A percentile compares a stretch with the other conserved stretches of the same genome.
Conservation (phyloP, 805 yeast genomes). For the Yamadazyma paraphyllophila region DNA sequence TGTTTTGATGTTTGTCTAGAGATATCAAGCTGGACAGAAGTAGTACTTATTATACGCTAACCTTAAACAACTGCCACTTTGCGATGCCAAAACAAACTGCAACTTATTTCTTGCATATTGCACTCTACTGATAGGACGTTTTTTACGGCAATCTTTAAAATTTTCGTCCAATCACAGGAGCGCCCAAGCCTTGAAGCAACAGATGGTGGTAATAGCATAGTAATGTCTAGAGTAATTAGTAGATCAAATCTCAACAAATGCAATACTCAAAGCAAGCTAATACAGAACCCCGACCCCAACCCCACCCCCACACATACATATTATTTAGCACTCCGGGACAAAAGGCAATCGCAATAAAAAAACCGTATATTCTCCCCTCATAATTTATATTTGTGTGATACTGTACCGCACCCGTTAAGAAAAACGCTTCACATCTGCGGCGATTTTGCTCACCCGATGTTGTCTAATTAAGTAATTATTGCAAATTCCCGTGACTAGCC, state of each 20-base stretch:
- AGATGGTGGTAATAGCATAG: no score
- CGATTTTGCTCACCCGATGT: not conserved
- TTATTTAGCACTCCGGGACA: not conserved
- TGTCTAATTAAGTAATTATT: not conserved
- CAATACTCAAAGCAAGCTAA: not conserved
- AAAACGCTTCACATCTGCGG: not conserved
- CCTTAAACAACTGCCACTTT: no score
- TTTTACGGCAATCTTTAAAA: no score
- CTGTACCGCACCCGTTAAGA: not conserved
- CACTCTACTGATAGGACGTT: no score
- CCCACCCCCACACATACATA: not conserved
- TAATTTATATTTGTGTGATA: not conserved
- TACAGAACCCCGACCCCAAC: not conserved
- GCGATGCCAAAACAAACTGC: no score
- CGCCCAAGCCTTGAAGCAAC: no score
- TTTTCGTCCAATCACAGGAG: no score
- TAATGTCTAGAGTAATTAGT: no score
- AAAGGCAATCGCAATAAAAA: not conserved
- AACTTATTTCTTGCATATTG: no score
- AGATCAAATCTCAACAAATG: not conserved
- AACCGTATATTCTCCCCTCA: not conserved
- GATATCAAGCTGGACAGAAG: no score
- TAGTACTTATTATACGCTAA: no score
- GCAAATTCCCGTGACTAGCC: not conserved
- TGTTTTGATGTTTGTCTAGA: no score